These are phyloP conservation scores for Gremmenia infestans DNA, from an alignment of 2,329 filamentous ascomycete genomes.

Conservation along the genomic window DNA sequence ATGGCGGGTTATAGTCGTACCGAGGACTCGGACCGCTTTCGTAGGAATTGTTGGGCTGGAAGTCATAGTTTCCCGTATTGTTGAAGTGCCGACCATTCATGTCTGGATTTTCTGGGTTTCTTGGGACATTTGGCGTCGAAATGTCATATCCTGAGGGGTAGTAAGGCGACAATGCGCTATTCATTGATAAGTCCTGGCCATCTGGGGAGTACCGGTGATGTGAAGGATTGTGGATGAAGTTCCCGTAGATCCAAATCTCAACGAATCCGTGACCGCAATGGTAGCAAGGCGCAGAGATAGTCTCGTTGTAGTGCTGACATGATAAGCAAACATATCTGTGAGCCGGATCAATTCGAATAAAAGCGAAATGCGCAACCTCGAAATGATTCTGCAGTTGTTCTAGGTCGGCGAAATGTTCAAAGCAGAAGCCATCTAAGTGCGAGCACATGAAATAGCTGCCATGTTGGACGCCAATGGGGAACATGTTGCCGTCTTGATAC, in stretches of 20 bases:
- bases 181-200: conserved; percentile 8
- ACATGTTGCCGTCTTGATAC: conserved; percentile 19
- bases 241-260: conserved; percentile 25
- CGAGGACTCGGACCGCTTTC: not conserved
- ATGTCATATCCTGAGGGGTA: not conserved
- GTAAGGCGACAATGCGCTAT: conserved; percentile 6
- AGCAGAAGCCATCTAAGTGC: conserved; percentile 18
- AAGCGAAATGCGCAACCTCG: conserved; percentile 21
- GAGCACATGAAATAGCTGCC: conserved; percentile 14
- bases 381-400: conserved; percentile 25
- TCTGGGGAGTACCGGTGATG: conserved; percentile 15
- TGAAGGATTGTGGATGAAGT: conserved; percentile 17
- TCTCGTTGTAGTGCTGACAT: conserved; percentile 11
- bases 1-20: not conserved
- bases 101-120: conserved; percentile 3
- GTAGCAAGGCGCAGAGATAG: conserved; percentile 9
- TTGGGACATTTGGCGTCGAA: not conserved
- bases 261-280: conserved; percentile 13
- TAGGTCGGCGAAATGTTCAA: conserved; percentile 9
- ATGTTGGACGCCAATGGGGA: conserved; percentile 19
- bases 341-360: conserved; percentile 22
- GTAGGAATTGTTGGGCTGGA: not conserved
- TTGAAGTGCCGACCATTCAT: conserved; percentile 5
- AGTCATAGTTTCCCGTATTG: conserved; percentile 1
- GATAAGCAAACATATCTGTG: conserved; percentile 19